Evolutionary conservation across 1,139 yeast species (phyloP), one percentile per base, ranked within the genome.

Genomic region (Kazachstania sp.): DNA sequence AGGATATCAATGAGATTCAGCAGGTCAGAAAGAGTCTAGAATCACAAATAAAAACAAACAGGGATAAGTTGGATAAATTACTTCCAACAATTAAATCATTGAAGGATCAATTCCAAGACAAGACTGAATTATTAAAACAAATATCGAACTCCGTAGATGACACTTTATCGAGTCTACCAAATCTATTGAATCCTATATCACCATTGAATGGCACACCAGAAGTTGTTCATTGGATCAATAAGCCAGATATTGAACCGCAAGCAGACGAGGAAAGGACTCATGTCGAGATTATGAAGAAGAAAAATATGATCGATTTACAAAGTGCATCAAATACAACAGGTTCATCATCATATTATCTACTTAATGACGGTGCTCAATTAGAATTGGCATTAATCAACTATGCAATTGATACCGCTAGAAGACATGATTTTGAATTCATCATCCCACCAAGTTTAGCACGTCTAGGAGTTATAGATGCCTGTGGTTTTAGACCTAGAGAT

Each of bases 401-500:
- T 63, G 83, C 94, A 0, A 65, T 92, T 46, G 70, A 75, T 16
- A 23, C 39, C 8, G 50, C 46, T 9, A 69, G 72, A 48, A 95
- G 97, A 39, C 64, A 71, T 8, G 96, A 95, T 0, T 94, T 85
- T 67, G 66, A 67, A 35, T 75, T 83, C 75, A 79, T 83, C 12
- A 67, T 79, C 8, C 97, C 98, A 1, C 98, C 98, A 1, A 78
- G 95, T 1, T 77, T 92, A 23, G 95, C 90, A 1, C 78, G 86
- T 53, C 72, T 78, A 20, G 95, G 86, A 53, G 72, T 87, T 11
- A 80, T 90, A 0, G 71, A 74, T 53, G 97, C 97, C 0, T 94
- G 98, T 70, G 99, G 99, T 0, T 94, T 90, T 68, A 81, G 83
- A 61, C 99, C 99, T 9, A 78, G 95, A 49, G 98, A 92, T 61